Evolutionary conservation across 768 basidiomycete genomes (phyloP).

Genomic region (Pleurotus giganteus): DNA sequence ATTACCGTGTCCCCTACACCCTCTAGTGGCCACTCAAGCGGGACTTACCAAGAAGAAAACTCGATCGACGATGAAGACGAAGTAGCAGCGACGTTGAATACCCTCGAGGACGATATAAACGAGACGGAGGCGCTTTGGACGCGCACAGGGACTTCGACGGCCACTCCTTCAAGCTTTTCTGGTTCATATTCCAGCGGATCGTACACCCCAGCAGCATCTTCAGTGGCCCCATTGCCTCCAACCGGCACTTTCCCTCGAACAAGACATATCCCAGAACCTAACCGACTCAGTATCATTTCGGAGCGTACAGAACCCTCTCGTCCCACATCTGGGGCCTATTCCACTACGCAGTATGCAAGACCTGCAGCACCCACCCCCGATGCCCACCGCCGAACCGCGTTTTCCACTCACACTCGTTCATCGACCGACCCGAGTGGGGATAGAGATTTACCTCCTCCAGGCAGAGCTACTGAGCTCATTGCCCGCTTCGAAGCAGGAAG

Average conservation of each 20-base stretch:
- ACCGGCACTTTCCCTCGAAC: constrained; percentile 33
- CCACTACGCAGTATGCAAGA: constrained; percentile 27
- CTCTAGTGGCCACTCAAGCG: constrained; percentile 28
- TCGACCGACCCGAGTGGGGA: constrained; percentile 56
- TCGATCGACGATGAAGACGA: constrained; percentile 76
- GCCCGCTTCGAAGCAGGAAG: constrained; percentile 65
- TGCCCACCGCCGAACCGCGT: constrained; percentile 43
- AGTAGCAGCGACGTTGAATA: constrained; percentile 66
- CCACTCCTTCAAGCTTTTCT: constrained; percentile 32
- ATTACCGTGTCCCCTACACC: constrained; percentile 53
- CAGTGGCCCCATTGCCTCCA: constrained; percentile 41
- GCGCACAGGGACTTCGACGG: constrained; percentile 33
- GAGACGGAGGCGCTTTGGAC: constrained; percentile 69
- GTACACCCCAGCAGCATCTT: constrained; percentile 30
- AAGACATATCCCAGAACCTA: constrained; percentile 31
- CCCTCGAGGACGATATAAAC: constrained; percentile 66
- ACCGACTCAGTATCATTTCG: constrained; percentile 73
- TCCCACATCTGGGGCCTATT: constrained; percentile 46
- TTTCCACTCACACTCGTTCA: constrained; percentile 50
- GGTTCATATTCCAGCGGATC: constrained; percentile 39
- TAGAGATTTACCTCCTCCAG: constrained; percentile 45
- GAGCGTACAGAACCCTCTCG: constrained; percentile 75
- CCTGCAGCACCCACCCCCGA: constrained; percentile 43
- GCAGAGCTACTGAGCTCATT: constrained; percentile 65
- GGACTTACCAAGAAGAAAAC: constrained; percentile 50